Base-by-base conservation (phyloP, 1,139 yeast genomes). In the Saccharomycopsis phalli region DNA sequence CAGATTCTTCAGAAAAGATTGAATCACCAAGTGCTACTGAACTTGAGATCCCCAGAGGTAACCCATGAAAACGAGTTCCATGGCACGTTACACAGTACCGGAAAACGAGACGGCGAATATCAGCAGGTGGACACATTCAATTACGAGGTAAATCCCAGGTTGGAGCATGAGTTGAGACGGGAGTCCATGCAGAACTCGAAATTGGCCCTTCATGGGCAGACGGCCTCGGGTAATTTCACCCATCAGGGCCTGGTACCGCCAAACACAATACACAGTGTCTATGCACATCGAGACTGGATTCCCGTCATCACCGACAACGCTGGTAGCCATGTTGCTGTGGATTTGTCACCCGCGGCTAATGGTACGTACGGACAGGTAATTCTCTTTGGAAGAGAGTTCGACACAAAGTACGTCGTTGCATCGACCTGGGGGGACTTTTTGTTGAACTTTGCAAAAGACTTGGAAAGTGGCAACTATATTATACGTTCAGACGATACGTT, bases 321-420 rank as follows among this genome's bases (percentile, higher is more conserved):
- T 8, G 97, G 97, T 16, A 88, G 88, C 61, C 86, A 86, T 55
- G 77, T 88, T 40, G 97, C 88, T 37, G 68, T 88, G 11, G 97
- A 88, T 59, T 66, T 88, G 47, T 81, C 91, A 2, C 96, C 96
- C 1, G 95, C 84, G 3, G 66, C 75, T 3, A 61, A 64, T 14
- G 95, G 95, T 25, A 66, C 61, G 34, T 70, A 76, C 66, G 97
- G 96, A 13, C 95, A 87, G 58, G 83, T 84, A 20, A 83, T 88
- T 44, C 56, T 84, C 40, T 87, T 84, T 59, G 96, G 96, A 31
- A 73, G 94, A 52, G 96, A 88, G 46, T 84, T 81, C 54, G 96
- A 86, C 59, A 72, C 81, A 33, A 86, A 86, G 57, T 83, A 71
- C 57, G 82, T 42, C 36, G 63, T 86, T 21, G 87, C 95, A 14